Evolutionary conservation across 2,329 filamentous ascomycete genomes (phyloP), one percentile per base, ranked within the genome.

Genomic region (Penicillium verrucosum): DNA sequence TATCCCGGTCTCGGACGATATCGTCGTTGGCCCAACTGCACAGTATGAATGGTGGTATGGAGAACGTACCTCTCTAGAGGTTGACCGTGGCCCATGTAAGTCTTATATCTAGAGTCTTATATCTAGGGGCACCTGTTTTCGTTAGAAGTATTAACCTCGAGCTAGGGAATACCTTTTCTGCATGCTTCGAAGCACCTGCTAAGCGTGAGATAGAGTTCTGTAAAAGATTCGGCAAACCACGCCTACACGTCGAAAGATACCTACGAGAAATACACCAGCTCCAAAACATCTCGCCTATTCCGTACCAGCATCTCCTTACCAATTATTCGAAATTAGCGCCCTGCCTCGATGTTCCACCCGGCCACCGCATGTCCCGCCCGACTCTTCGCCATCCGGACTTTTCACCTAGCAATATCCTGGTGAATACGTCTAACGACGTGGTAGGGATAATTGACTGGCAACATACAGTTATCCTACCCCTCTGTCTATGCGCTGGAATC

Each of bases 401-500:
- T 52, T 64, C 58, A 44, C 70, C 70, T 3, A 69, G 65, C 32
- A 71, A 72, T 51, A 69, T 73, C n/a, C 48, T 72, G 2, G 55
- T 73, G 0, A 57, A 61, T 23, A n/a, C 42, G 7, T 68, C 65
- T 4, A 60, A 62, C 34, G 61, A 71, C 16, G 63, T 72, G 34
- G 40, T 55, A 43, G 67, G 68, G 1, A 59, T 72, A 8, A 69
- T 73, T 48, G 68, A 71, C 58, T 72, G 68, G 69, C 64, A 73
- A 49, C 56, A 72, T 58, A 44, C 65, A 32, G 61, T 63, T 2
- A 59, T 72, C 32, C 58, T 73, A 34, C 70, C 70, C 8, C 60
- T 70, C 23, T 68, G 63, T 32, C 49, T 70, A 7, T 66, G 61
- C 52, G 64, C 65, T 42, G 68, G 69, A 36, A 70, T 73, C 11